These are phyloP conservation scores for Sporisorium scitamineum DNA, from an alignment of 1,284 basidiomycete species.

Conservation along the genomic window DNA sequence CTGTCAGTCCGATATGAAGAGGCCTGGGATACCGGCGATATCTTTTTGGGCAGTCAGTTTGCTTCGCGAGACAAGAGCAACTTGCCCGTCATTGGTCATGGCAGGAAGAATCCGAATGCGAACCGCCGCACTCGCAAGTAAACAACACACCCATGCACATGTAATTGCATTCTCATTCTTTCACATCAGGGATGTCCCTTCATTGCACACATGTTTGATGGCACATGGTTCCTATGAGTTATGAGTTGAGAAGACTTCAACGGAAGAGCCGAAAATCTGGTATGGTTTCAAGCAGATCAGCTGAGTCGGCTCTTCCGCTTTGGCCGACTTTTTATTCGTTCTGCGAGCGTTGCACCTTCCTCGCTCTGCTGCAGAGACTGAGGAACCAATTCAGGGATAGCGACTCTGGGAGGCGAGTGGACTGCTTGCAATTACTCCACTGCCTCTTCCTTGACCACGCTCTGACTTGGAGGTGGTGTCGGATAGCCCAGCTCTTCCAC, in stretches of 20 bases:
- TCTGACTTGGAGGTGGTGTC: constrained; percentile 24
- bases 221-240: not conserved
- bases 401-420: constrained; percentile 30
- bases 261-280: not conserved
- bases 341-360: constrained; percentile 23
- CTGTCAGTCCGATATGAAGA: constrained; percentile 65
- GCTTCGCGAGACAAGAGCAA: constrained; percentile 35
- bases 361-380: constrained; percentile 6
- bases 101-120: constrained; percentile 67
- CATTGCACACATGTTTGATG: not conserved
- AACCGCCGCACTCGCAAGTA: constrained; percentile 48
- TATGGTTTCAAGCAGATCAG: not conserved
- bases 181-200: not conserved
- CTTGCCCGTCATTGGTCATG: constrained; percentile 64
- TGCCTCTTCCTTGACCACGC: constrained; percentile 7
- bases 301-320: constrained; percentile 35
- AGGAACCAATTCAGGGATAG: constrained; percentile 28
- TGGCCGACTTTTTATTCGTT: constrained; percentile 38
- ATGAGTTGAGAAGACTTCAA: no score
- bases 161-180: not conserved
- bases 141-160: not conserved
- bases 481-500: constrained; percentile 8
- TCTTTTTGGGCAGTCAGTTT: constrained; percentile 55
- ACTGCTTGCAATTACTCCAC: constrained; percentile 22
- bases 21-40: constrained; percentile 63